Evolutionary conservation across 1,139 yeast genomes (phyloP).

Genomic region (Chernovozyma aurita): DNA sequence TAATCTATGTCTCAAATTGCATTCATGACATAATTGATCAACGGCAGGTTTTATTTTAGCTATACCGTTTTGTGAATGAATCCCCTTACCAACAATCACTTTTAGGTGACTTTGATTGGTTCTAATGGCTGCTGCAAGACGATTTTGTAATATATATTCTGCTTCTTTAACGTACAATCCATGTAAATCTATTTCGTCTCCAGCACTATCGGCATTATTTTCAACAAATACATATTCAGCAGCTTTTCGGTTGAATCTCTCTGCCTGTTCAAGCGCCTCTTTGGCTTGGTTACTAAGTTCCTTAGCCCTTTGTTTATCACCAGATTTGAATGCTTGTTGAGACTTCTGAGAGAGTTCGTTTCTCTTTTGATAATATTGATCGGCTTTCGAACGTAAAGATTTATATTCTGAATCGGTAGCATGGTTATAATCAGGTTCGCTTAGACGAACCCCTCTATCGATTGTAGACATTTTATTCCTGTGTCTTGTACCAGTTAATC

Average conservation of each 20-base stretch:
- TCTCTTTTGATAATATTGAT: constrained; percentile 56
- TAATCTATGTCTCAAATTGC: constrained; percentile 53
- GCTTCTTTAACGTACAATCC: constrained; percentile 92
- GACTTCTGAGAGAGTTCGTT: constrained; percentile 60
- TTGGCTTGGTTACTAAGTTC: constrained; percentile 69
- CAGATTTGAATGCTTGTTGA: constrained; percentile 69
- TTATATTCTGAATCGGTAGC: constrained; percentile 65
- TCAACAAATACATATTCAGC: constrained; percentile 88
- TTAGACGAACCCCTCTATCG: constrained; percentile 37
- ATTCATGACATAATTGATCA: constrained; percentile 67
- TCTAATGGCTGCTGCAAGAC: constrained; percentile 63
- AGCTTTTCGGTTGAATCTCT: constrained; percentile 68
- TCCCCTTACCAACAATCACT: constrained; percentile 93
- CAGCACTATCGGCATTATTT: constrained; percentile 79
- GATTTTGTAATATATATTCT: constrained; percentile 62
- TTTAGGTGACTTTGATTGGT: constrained; percentile 54
- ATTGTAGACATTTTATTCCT: constrained; percentile 6
- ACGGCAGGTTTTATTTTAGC: constrained; percentile 91
- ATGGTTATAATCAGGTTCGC: constrained; percentile 53
- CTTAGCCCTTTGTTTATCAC: constrained; percentile 71
- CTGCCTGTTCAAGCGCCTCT: constrained; percentile 55
- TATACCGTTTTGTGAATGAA: constrained; percentile 75
- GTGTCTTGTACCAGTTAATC: too few relatives aligned
- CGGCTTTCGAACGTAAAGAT: constrained; percentile 64
- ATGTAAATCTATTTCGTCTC: constrained; percentile 88